These are phyloP conservation scores for Skeletonema costatum DNA, from an alignment of 108 stramenopile genomes.

Conservation along the genomic window DNA sequence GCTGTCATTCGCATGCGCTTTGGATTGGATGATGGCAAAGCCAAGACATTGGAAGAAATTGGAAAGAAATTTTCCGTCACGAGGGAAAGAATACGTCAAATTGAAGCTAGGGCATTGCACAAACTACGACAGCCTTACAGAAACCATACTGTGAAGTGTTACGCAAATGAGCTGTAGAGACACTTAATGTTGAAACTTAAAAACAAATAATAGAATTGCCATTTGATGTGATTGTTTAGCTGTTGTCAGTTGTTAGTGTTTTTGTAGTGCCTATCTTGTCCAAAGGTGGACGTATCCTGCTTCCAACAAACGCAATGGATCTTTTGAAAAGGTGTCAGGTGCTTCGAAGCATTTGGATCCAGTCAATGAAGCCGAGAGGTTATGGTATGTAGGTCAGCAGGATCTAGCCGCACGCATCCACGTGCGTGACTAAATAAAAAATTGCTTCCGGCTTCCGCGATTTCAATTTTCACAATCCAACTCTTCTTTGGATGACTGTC, in stretches of 20 bases:
- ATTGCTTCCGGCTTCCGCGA: too few species aligned
- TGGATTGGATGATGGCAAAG: constrained; percentile 91
- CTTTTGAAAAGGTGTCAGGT: too few species aligned
- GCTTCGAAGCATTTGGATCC: too few species aligned
- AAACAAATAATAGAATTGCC: constrained; percentile 3
- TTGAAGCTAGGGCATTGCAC: constrained; percentile 94
- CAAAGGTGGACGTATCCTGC: too few species aligned
- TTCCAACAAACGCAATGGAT: too few species aligned
- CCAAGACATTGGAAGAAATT: constrained; percentile 94
- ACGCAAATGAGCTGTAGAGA: constrained; percentile 71
- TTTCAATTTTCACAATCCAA: too few species aligned
- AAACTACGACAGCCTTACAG: constrained; percentile 94
- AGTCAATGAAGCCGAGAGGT: too few species aligned
- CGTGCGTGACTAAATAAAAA: too few species aligned
- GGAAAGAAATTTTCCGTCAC: constrained; percentile 85
- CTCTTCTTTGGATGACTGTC: too few species aligned
- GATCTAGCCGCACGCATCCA: too few species aligned
- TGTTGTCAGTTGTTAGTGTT: not conserved
- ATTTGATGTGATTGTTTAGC: not conserved
- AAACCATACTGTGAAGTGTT: constrained; percentile 89
- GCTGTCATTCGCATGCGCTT: constrained; percentile 94
- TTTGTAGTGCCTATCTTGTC: too few species aligned
- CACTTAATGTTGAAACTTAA: not conserved
- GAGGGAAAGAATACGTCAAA: constrained; percentile 94
- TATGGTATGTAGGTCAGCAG: too few species aligned